Evolutionary conservation across 352 stramenopile genomes (phyloP).

Genomic region (Phytophthora sp.): DNA sequence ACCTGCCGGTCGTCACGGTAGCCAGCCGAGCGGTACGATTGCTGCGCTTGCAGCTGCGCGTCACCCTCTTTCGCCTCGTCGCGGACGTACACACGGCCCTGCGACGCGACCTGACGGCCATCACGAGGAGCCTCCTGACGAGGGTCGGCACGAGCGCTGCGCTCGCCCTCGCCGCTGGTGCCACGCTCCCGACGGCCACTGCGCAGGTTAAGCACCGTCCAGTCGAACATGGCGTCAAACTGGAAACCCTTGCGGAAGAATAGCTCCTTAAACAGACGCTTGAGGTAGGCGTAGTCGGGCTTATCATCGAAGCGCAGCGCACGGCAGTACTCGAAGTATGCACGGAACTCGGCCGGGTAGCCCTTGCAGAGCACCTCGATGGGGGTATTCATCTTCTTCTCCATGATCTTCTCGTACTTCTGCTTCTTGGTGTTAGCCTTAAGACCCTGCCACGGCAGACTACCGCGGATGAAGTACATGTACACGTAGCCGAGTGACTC

Average conservation of each 20-base stretch:
- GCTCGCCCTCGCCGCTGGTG: conserved; percentile 67
- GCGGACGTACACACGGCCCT: conserved; percentile 68
- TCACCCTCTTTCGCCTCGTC: conserved; percentile 74
- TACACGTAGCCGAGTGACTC: conserved; percentile 97
- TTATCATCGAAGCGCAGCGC: conserved; percentile 89
- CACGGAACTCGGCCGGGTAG: conserved; percentile 96
- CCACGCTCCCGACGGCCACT: conserved; percentile 70
- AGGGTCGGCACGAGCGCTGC: conserved; percentile 63
- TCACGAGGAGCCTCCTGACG: conserved; percentile 56
- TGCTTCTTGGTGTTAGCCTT: conserved; percentile 95
- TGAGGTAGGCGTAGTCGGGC: conserved; percentile 90
- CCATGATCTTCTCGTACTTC: conserved; percentile 99
- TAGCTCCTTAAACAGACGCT: conserved; percentile 98
- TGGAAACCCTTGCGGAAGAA: conserved; percentile 99
- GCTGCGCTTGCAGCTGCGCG: conserved; percentile 48
- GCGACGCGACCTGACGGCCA: conserved; percentile 57
- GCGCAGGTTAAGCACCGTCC: conserved; percentile 94
- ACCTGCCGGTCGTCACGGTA: conserved; percentile 61
- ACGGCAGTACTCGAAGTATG: conserved; percentile 96
- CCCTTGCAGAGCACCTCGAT: conserved; percentile 94
- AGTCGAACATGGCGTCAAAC: conserved; percentile 99
- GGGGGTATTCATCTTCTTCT: conserved; percentile 97
- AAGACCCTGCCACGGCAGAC: conserved; percentile 98
- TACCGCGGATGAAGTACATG: conserved; percentile 95
- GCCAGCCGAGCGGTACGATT: conserved; percentile 61